phyloP scores from a whole-genome alignment of 2,329 filamentous ascomycete genomes.

The Dactylellina cionopaga region DNA sequence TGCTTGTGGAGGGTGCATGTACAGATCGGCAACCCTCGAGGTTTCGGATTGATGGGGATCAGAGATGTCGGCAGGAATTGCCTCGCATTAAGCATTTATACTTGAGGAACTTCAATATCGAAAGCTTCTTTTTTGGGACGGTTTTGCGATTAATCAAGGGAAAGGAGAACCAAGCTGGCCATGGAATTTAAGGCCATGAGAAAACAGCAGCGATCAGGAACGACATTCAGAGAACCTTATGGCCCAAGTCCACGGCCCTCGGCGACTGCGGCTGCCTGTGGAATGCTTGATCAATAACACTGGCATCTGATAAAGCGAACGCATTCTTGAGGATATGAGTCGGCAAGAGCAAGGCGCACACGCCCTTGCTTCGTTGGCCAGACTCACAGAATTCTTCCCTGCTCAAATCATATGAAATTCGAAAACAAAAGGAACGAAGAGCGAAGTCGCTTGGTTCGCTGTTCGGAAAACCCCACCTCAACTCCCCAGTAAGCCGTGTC shows the following conservation, averaged over 20 bases:
- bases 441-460: constrained; percentile 1
- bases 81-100: constrained; percentile 1
- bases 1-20: background rate
- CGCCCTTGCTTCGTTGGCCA: constrained; percentile 1
- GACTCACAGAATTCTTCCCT: background rate
- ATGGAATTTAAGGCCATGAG: background rate
- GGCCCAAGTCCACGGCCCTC: no score
- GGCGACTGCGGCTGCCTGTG: no score
- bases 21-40: background rate
- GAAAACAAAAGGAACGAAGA: background rate
- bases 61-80: constrained; percentile 8
- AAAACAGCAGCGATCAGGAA: no score
- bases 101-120: background rate
- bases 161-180: background rate
- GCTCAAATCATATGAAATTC: no score
- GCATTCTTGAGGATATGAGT: no score
- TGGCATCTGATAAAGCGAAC: no score
- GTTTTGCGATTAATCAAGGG: background rate
- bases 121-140: background rate
- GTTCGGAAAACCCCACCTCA: constrained; percentile 6
- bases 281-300: no score
- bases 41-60: constrained; percentile 27
- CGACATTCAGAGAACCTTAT: no score
- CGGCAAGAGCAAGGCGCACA: background rate
- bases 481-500: background rate